Conservation (phyloP, 345 rosid species). For the Kandelia obovata region DNA sequence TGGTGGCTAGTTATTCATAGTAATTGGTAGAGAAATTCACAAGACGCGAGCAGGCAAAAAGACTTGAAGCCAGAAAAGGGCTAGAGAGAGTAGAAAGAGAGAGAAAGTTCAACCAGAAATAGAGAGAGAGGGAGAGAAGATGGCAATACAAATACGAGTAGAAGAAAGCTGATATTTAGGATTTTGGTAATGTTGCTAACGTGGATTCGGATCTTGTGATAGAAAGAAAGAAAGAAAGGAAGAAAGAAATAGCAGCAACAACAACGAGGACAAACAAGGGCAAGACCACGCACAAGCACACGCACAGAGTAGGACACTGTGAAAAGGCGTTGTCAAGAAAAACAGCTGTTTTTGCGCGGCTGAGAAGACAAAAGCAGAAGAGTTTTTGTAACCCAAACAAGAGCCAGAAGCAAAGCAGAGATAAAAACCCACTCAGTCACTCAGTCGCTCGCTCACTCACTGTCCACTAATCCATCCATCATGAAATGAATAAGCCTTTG, state of each 20-base stretch:
- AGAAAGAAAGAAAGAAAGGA: not conserved
- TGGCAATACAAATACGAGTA: conserved; percentile 4
- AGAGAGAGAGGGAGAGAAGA: conserved; percentile 11
- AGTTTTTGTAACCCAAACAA: conserved; percentile 40
- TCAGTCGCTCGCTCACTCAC: too few species aligned
- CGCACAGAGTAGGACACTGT: not conserved
- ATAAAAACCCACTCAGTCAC: not conserved
- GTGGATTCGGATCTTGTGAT: conserved; percentile 18
- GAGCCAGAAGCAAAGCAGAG: not conserved
- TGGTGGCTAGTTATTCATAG: not conserved
- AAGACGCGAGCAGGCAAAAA: not conserved
- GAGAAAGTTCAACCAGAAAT: not conserved
- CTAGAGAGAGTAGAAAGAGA: conserved; percentile 15
- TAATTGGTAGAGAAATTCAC: not conserved
- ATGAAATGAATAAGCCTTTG: conserved; percentile 6
- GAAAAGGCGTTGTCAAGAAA: conserved; percentile 15
- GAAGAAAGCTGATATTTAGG: conserved; percentile 25
- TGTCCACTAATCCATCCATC: not conserved
- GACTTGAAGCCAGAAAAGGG: conserved; percentile 8
- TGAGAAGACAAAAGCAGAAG: conserved; percentile 26
- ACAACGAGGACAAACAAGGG: not conserved
- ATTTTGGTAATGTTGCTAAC: conserved; percentile 33
- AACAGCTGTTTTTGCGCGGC: conserved; percentile 26
- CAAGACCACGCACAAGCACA: conserved; percentile 2
- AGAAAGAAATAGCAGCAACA: not conserved